Base-by-base conservation (phyloP, 2,329 filamentous ascomycete species). In the Orbilia ellipsospora region DNA sequence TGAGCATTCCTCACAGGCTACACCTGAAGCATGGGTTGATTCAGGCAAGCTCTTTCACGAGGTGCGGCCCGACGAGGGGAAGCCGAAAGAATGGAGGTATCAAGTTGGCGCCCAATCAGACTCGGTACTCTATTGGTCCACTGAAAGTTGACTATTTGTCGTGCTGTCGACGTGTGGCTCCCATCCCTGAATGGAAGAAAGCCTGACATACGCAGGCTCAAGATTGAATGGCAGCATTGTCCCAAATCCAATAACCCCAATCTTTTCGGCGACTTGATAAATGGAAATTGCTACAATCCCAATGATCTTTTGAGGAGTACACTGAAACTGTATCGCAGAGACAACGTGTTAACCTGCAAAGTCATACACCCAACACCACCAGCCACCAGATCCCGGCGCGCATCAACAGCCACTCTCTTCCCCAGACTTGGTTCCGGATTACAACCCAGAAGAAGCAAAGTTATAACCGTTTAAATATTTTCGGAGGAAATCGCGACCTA, bases 371-470 rank as follows among this genome's bases (percentile, higher is more conserved):
- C 44, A 61, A 50, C 57, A 48, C 57, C 16, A 48, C 28, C 40
- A 36, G 59, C 59, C 50, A 62, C 28, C 20, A 54, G 40, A 54
- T 52, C 60, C 45, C 20, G 12, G 45, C 42, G 48, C 42, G 23
- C 42, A 45, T 10, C 44, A 20, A n/a, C 16, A 50, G 20, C 44
- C 36, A 59, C 20, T 61, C 3, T 36, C 23, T 36, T 4, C 56
- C 20, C 20, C 13, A 61, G 44, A 61, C 48, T 26, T 61, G 42
- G 42, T 26, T 61, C 6, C 20, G 28, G 28, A 55, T 15, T 10
- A 13, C 3, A 48, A 44, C n/a, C 44, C 42, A 50, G 57, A 61
- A 61, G 40, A 61, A 61, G 57, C 57, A 61, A 61, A 61, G 16
- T 15, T 18, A 23, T 16, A 28, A 18, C 36, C 40, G 12, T 6